These are phyloP conservation scores for Fusarium sp. DNA, from an alignment of 2,329 filamentous ascomycete genomes.

Conservation along the genomic window DNA sequence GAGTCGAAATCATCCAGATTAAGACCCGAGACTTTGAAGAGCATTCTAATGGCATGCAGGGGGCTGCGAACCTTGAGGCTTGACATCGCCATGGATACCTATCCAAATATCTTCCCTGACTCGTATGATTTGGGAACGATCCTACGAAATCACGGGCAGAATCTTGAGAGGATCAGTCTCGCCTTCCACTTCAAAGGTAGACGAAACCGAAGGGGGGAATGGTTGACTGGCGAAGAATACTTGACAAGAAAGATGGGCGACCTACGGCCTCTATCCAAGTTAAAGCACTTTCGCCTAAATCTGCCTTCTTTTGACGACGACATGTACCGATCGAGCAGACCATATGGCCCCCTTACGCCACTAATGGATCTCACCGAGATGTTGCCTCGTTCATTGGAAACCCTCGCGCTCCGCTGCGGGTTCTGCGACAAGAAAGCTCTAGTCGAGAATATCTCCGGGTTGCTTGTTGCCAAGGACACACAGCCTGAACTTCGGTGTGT, in stretches of 20 bases:
- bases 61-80: not conserved
- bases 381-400: not conserved
- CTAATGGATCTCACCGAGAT: not conserved
- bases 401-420: not conserved
- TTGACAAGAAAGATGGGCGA: not conserved
- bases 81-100: not conserved
- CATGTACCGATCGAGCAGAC: not conserved
- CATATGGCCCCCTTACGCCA: not conserved
- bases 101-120: not conserved
- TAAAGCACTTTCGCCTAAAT: not conserved
- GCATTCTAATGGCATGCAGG: not conserved
- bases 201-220: not conserved
- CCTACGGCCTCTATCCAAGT: not conserved
- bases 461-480: not conserved
- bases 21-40: not conserved
- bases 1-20: not conserved
- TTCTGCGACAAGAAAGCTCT: not conserved
- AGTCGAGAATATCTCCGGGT: not conserved
- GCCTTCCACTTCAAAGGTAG: not conserved
- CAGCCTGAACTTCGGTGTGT: not conserved
- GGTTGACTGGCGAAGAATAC: not conserved
- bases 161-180: not conserved
- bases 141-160: not conserved
- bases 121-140: not conserved
- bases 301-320: not conserved